Conservation (phyloP, 257 asterid species). For the Petrea volubilis region DNA sequence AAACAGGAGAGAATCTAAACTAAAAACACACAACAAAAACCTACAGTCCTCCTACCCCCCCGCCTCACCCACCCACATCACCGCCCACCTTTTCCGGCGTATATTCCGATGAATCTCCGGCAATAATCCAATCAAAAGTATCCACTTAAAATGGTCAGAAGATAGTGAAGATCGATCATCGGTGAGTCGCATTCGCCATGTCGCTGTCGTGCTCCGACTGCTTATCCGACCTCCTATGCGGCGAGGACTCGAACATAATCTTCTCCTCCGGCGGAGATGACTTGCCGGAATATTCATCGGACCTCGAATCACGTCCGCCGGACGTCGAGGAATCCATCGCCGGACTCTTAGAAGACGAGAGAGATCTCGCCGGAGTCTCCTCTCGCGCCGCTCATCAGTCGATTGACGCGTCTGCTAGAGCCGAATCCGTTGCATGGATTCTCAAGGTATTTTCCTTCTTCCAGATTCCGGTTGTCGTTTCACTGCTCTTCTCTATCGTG, state of each 20-base stretch:
- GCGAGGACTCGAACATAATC: conserved; percentile 74
- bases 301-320: conserved; percentile 45
- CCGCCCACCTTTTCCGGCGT: conserved; percentile 48
- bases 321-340: conserved; percentile 73
- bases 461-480: conserved; percentile 16
- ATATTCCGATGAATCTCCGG: conserved; percentile 65
- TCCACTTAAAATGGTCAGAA: conserved; percentile 33
- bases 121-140: conserved; percentile 7
- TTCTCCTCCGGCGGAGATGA: conserved; percentile 57
- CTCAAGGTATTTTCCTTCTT: conserved; percentile 63
- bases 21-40: conserved; percentile 49
- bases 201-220: conserved; percentile 80
- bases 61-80: conserved; percentile 37
- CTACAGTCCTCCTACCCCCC: conserved; percentile 37
- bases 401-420: conserved; percentile 60
- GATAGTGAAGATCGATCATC: conserved; percentile 40
- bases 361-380: conserved; percentile 44
- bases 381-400: conserved; percentile 45
- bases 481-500: conserved; percentile 18
- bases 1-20: conserved; percentile 45
- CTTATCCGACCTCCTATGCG: conserved; percentile 93
- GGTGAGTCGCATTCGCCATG: conserved; percentile 46
- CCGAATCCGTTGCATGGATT: conserved; percentile 83
- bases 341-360: conserved; percentile 74
- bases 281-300: conserved; percentile 76